A percentile compares a stretch with the other conserved stretches of the same genome.
Evolutionary conservation across 2,329 filamentous ascomycete species (phyloP).

Genomic region (Verticillium alfalfae): DNA sequence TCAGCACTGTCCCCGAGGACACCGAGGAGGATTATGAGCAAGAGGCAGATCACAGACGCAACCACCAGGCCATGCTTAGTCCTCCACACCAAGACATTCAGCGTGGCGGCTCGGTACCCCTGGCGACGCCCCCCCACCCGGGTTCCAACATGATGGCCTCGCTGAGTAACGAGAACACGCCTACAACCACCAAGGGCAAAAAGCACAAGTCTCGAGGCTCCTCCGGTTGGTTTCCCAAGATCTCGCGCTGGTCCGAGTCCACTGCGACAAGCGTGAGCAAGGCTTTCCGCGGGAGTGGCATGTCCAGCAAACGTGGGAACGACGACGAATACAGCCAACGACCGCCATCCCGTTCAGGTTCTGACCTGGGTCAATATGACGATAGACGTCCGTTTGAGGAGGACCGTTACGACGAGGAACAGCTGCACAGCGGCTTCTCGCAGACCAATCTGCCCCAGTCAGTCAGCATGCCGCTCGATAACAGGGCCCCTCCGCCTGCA

Average conservation of each 20-base stretch:
- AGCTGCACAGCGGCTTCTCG: conserved; percentile 52
- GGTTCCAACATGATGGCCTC: conserved; percentile 29
- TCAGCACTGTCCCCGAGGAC: conserved; percentile 83
- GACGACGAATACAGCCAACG: conserved; percentile 55
- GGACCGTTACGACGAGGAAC: conserved; percentile 54
- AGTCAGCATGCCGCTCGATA: conserved; percentile 15
- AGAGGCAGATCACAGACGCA: conserved; percentile 30
- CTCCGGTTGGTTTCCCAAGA: conserved; percentile 78
- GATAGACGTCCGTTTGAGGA: conserved; percentile 47
- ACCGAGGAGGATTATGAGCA: conserved; percentile 70
- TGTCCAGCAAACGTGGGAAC: conserved; percentile 51
- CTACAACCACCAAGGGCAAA: conserved; percentile 67
- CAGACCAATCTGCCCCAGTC: conserved; percentile 38
- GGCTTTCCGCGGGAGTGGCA: conserved; percentile 64
- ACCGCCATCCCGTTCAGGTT: conserved; percentile 68
- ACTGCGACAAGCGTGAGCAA: conserved; percentile 83
- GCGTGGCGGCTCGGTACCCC: conserved; percentile 47
- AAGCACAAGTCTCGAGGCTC: conserved; percentile 87
- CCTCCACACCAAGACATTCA: conserved; percentile 42
- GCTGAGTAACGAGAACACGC: conserved; percentile 76
- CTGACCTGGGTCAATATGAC: conserved; percentile 65
- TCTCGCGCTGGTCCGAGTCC: conserved; percentile 95
- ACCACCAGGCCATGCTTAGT: conserved; percentile 39
- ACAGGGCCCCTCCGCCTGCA: conserved; percentile 32
- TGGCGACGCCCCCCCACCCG: conserved; percentile 54